Evolutionary conservation across 345 rosid genomes (phyloP), one percentile per base, ranked within the genome.

Genomic region (Eutrema japonicum): DNA sequence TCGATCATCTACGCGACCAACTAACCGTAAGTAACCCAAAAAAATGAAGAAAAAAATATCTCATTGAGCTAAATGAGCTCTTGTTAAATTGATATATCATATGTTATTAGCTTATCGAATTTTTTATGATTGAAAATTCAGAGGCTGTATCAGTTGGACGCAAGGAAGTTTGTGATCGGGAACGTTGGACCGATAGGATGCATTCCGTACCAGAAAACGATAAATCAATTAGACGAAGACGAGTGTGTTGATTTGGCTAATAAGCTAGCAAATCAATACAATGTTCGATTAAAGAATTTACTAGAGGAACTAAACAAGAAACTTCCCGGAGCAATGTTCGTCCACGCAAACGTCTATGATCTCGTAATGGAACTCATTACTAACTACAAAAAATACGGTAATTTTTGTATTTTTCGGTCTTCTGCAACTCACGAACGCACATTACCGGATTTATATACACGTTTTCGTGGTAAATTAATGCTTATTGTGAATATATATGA

Each of bases 161-260:
- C 91, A 2, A 83, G 91, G 70, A 88, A 88, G 72, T 82, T 89
- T 35, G 55, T 87, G 16, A 82, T 85, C 5, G 87, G 71, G 18
- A 89, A 88, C 42, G 94, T 89, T 0, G 96, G 96, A 32, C 96
- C 98, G 0, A 84, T 92, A 0, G 98, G 96, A 16, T 92, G 98
- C 69, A 87, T 92, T 47, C 98, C 98, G 4, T 89, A 41, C 64
- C 83, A 85, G 62, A 85, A 88, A 72, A 92, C 89, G 26, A 7
- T 74, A 6, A 80, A 83, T 73, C 88, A 83, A 26, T 55, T 54
- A 6, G 48, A 70, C 1, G 92, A 88, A 68, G 76, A 78, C 5
- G 37, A 63, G 2, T 88, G 98, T 68, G 86, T 70, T 3, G 82
- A 72, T 50, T 52, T 73, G 40, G 82, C 87, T 1, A 92, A 92